Evolutionary conservation across 805 yeast species (phyloP).

Genomic region (Myxozyma geophila): DNA sequence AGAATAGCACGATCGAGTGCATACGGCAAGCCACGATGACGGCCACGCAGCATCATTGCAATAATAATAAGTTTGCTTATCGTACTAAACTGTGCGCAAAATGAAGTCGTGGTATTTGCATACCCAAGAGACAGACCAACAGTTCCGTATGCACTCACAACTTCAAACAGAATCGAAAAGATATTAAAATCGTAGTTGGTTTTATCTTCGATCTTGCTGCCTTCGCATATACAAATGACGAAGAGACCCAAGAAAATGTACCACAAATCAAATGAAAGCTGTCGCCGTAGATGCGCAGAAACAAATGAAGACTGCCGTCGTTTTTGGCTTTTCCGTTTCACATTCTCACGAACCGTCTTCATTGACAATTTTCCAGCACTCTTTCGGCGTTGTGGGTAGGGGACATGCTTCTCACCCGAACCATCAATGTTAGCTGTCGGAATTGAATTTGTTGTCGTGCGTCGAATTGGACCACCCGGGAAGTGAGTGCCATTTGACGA

Average conservation of each 20-base stretch:
- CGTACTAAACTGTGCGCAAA: constrained; percentile 70
- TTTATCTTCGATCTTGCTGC: constrained; percentile 56
- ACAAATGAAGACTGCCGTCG: constrained; percentile 64
- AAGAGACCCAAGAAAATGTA: constrained; percentile 84
- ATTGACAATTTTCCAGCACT: constrained; percentile 9
- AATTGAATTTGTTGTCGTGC: background rate
- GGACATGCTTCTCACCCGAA: background rate
- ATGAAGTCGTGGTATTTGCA: constrained; percentile 67
- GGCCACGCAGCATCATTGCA: constrained; percentile 90
- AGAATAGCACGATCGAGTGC: constrained; percentile 91
- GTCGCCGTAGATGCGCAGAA: constrained; percentile 87
- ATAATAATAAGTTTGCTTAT: constrained; percentile 83
- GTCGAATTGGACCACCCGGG: background rate
- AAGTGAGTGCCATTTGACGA: background rate
- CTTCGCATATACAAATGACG: constrained; percentile 85
- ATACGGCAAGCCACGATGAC: constrained; percentile 96
- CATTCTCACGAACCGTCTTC: constrained; percentile 12
- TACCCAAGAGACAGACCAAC: constrained; percentile 92
- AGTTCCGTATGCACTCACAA: constrained; percentile 94
- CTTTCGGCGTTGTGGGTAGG: constrained; percentile 1
- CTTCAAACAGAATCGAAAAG: constrained; percentile 80
- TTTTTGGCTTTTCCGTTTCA: constrained; percentile 41
- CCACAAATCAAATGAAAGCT: constrained; percentile 94
- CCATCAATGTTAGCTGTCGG: constrained; percentile 1
- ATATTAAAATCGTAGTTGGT: constrained; percentile 60